Evolutionary conservation across 73 alveolate species (phyloP).

Genomic region (Durusdinium trenchii): DNA sequence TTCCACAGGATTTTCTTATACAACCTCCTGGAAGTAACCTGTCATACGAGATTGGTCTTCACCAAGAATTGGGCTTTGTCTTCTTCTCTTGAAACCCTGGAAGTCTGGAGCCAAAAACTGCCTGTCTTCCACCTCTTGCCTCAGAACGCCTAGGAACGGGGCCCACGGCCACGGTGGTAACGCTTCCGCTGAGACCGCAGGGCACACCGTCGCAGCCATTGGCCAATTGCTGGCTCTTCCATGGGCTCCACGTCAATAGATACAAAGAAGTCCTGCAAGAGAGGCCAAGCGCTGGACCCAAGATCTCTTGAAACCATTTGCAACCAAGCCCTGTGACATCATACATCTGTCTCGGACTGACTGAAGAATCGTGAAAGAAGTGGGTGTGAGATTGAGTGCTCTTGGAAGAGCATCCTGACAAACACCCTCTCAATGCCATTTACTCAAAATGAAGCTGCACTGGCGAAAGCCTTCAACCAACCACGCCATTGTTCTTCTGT

Average conservation of each 20-base stretch:
- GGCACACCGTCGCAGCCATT: conserved; percentile 69
- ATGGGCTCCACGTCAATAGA: conserved; percentile 37
- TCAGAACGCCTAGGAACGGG: neutral
- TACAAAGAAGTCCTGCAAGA: neutral
- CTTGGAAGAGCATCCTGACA: neutral
- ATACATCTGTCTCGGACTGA: neutral
- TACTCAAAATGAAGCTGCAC: too few species aligned
- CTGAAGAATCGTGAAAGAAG: neutral
- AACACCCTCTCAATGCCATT: too few species aligned
- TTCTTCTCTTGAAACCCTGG: neutral
- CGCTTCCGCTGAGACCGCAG: conserved; percentile 22
- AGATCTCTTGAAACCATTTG: neutral
- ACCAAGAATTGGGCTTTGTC: neutral
- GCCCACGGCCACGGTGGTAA: conserved; percentile 31
- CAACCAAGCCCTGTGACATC: neutral
- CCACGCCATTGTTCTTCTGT: too few species aligned
- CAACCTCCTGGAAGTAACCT: neutral
- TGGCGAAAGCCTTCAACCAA: too few species aligned
- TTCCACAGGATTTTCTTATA: neutral
- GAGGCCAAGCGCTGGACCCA: neutral
- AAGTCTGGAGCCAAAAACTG: neutral
- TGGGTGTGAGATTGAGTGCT: neutral
- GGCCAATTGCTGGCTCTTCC: conserved; percentile 11
- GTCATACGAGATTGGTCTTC: too few species aligned
- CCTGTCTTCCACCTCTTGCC: neutral